Percentiles rank a stretch among this genome's conserved stretches.
phyloP scores from a whole-genome alignment of 108 stramenopile species.

The Tribonema minus region DNA sequence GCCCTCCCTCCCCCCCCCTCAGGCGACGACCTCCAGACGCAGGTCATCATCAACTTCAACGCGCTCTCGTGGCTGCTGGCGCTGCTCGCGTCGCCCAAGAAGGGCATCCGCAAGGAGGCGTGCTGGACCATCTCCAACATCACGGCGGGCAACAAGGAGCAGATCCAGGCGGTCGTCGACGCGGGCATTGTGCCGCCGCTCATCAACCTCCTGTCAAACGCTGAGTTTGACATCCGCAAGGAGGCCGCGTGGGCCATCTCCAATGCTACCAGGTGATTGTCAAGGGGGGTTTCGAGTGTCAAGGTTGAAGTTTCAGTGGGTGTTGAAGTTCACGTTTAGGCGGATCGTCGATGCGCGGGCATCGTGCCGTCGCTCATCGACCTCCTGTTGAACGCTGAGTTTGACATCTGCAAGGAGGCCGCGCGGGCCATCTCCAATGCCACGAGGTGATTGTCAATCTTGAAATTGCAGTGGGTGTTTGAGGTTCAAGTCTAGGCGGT shows the following conservation, averaged over 20 bases:
- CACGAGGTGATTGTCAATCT: constrained; percentile 87
- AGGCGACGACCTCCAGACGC: constrained; percentile 74
- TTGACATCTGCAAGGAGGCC: constrained; percentile 93
- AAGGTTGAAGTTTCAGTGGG: no score
- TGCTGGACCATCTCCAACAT: constrained; percentile 99
- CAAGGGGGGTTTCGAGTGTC: no score
- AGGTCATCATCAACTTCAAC: constrained; percentile 90
- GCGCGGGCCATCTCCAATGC: constrained; percentile 98
- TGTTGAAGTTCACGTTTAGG: no score
- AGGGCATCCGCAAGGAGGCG: constrained; percentile 96
- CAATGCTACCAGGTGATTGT: constrained; percentile 95
- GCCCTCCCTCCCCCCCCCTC: no score
- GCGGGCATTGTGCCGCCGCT: constrained; percentile 89
- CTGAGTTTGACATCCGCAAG: constrained; percentile 96
- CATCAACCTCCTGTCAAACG: constrained; percentile 78
- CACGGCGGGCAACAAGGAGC: constrained; percentile 94
- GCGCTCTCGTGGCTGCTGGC: constrained; percentile 86
- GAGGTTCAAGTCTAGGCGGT: constrained; percentile 63
- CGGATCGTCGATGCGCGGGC: no score
- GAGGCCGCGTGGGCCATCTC: constrained; percentile 94
- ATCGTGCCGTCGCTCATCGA: constrained; percentile 93
- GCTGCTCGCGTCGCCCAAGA: constrained; percentile 83
- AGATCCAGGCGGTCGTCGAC: constrained; percentile 95
- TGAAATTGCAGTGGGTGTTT: constrained; percentile 78
- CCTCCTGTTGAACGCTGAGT: constrained; percentile 82